Evolutionary conservation across 2,329 filamentous ascomycete genomes (phyloP), one percentile per base, ranked within the genome.

Genomic region (Canariomyces notabilis): DNA sequence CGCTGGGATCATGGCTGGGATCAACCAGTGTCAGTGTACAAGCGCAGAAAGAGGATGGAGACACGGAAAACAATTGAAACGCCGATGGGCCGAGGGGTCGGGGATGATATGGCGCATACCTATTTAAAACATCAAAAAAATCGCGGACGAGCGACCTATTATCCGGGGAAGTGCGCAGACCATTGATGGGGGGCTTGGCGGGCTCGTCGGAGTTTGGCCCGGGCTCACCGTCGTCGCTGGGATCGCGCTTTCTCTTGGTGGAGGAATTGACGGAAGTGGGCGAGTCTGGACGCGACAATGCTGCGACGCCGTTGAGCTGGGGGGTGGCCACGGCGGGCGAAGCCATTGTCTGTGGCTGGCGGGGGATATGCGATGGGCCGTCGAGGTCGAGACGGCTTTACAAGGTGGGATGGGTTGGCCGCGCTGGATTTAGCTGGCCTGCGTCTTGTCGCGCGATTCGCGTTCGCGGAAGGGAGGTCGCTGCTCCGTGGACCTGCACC

Each of bases 201-300:
- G 59, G 59, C 18, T 63, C 60, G 46, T 32, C 37, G 40, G 43
- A 35, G 46, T 57, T 51, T 46, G 44, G 37, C 21, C 57, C 55
- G 47, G 57, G 42, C 16, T 57, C 52, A 43, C 48, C 58, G 37
- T 70, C 70, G 54, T 72, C 69, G 49, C 61, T 67, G 40, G 66
- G 63, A 57, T 79, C 76, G 71, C 78, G 78, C 67, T 82, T 82
- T 63, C 79, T 71, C 68, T 82, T 82, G 48, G 57, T 59, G 31
- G 63, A 58, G 12, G 58, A 59, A 55, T 57, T 59, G 49, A 59
- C 48, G 20, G 61, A 58, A 21, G 58, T 53, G 38, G 57, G 55
- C 44, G 59, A 59, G 49, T 58, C 58, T 45, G 57, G 53, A 53
- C 54, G 59, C 52, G 55, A 57, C 50, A 47, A 50, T 50, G 52